A percentile compares a stretch with the other conserved stretches of the same genome.
Evolutionary conservation across 2,329 filamentous ascomycete genomes (phyloP).

Genomic region (Malbranchea cinnamomea): DNA sequence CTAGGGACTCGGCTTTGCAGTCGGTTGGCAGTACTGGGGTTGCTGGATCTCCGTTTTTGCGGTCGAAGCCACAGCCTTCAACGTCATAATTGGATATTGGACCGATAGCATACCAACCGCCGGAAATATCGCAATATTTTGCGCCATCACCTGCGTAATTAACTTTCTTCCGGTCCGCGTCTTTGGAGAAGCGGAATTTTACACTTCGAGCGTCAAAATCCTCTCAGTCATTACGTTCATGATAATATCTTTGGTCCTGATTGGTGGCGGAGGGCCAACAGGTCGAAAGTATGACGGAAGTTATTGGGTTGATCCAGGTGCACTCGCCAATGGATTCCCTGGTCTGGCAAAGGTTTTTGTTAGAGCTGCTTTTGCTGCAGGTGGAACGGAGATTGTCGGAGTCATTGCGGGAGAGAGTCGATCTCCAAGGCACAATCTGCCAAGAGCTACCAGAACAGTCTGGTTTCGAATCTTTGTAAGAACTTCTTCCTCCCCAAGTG

Average conservation of each 20-base stretch:
- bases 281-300: constrained; percentile 48
- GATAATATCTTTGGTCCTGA: constrained; percentile 47
- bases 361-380: constrained; percentile 23
- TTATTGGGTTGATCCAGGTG: constrained; percentile 50
- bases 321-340: constrained; percentile 44
- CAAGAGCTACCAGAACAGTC: constrained; percentile 38
- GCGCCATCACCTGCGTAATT: constrained; percentile 47
- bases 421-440: constrained; percentile 38
- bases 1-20: too few relatives aligned
- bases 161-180: constrained; percentile 57
- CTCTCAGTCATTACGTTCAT: constrained; percentile 52
- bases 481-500: too few relatives aligned
- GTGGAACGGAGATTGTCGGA: constrained; percentile 35
- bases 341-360: constrained; percentile 47
- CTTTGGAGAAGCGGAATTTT: constrained; percentile 53
- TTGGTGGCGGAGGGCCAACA: constrained; percentile 50
- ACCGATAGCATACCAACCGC: too few relatives aligned
- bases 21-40: too few relatives aligned
- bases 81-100: too few relatives aligned
- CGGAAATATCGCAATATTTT: constrained; percentile 60
- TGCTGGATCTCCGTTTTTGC: too few relatives aligned
- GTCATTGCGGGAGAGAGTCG: constrained; percentile 41
- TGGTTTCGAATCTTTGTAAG: constrained; percentile 42
- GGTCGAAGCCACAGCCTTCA: too few relatives aligned
- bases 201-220: constrained; percentile 51